These are phyloP conservation scores for Brassica incana DNA, from an alignment of 345 rosid genomes.

Conservation along the genomic window DNA sequence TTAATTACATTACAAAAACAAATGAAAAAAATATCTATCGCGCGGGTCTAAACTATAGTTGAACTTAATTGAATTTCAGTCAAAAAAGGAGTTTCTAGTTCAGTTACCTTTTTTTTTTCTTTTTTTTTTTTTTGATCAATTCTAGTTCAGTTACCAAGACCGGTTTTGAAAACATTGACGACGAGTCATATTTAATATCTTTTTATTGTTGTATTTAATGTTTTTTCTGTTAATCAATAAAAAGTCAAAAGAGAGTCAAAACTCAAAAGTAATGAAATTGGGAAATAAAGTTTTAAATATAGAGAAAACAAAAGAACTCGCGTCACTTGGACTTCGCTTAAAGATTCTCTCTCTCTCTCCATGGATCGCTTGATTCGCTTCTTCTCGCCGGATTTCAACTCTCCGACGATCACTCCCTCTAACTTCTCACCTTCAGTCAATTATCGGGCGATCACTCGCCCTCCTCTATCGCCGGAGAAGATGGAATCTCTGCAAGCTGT, in stretches of 20 bases:
- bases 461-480: slow-evolving; percentile 28
- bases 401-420: slow-evolving; percentile 12
- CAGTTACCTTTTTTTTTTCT: no score
- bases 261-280: background rate
- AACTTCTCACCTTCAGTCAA: background rate
- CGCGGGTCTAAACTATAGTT: no score
- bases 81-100: no score
- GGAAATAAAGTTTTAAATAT: background rate
- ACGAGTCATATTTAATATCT: background rate
- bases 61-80: no score
- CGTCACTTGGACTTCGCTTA: background rate
- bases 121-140: no score
- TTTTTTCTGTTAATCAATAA: slow-evolving; percentile 8
- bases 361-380: slow-evolving; percentile 15
- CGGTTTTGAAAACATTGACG: no score
- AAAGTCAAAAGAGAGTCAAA: background rate
- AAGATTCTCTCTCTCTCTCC: slow-evolving; percentile 9
- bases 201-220: background rate
- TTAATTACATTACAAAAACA: no score
- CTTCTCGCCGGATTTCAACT: slow-evolving; percentile 22
- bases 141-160: no score
- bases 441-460: background rate
- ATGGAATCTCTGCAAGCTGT: slow-evolving; percentile 51
- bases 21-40: no score
- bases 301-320: background rate